phyloP scores from a whole-genome alignment of 257 asterid species.

The Jacaranda copaia region DNA sequence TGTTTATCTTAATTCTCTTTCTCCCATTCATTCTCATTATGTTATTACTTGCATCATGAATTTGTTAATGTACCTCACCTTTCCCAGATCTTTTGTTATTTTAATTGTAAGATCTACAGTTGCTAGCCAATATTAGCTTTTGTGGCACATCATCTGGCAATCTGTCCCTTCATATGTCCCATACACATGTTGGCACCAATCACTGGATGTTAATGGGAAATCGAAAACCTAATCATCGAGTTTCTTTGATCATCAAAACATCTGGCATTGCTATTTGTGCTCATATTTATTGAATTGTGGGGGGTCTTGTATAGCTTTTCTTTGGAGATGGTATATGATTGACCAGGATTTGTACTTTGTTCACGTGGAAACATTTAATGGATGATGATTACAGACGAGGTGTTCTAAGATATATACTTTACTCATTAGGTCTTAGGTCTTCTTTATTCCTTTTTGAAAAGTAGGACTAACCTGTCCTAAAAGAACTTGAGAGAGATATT shows the following conservation, averaged over 20 bases:
- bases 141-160: neutral
- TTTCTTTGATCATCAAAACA: neutral
- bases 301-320: neutral
- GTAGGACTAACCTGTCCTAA: neutral
- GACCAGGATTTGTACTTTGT: constrained; percentile 2
- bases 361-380: constrained; percentile 7
- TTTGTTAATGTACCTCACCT: neutral
- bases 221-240: neutral
- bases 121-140: constrained; percentile 2
- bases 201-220: neutral
- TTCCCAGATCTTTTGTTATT: constrained; percentile 24
- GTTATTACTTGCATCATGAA: neutral
- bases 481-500: neutral
- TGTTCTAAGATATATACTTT: neutral
- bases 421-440: neutral
- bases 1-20: constrained; percentile 3
- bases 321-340: neutral
- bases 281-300: neutral
- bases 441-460: neutral
- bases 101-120: constrained; percentile 7
- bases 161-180: neutral
- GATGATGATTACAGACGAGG: neutral
- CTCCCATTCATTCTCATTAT: constrained; percentile 10
- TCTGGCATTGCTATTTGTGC: neutral
- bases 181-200: constrained; percentile 1